Evolutionary conservation across 352 stramenopile genomes (phyloP).

Genomic region (Pythium utonaiense): DNA sequence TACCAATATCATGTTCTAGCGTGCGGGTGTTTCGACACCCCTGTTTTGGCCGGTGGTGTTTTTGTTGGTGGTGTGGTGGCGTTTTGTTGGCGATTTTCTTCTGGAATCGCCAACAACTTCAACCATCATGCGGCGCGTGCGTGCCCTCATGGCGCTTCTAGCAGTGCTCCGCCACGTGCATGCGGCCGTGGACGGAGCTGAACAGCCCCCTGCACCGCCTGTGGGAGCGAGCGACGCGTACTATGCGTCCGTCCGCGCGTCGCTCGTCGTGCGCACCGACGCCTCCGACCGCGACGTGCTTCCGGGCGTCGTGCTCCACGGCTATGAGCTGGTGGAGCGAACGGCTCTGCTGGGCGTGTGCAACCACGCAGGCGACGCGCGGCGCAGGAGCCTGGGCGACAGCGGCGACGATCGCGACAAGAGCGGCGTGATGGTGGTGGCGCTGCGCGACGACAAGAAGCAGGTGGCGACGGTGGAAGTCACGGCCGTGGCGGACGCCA

Average conservation of each 20-base stretch:
- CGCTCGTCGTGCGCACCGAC: not conserved
- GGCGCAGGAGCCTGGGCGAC: not conserved
- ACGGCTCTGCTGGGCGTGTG: not conserved
- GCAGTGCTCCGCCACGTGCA: not conserved
- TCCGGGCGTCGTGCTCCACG: not conserved
- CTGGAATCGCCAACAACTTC: conserved; percentile 9
- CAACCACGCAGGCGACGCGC: no score
- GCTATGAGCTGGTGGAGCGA: not conserved
- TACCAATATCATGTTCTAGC: conserved; percentile 9
- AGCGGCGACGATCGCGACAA: not conserved
- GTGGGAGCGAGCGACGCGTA: not conserved
- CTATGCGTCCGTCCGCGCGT: not conserved
- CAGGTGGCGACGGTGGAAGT: conserved; percentile 2
- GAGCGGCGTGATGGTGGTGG: conserved; percentile 2
- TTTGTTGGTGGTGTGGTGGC: no score
- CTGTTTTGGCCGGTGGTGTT: conserved; percentile 3
- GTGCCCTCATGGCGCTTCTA: not conserved
- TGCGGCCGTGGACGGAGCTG: not conserved
- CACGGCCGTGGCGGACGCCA: not conserved
- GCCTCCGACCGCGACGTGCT: not conserved
- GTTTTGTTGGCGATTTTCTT: no score
- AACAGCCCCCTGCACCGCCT: not conserved
- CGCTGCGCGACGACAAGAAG: conserved; percentile 3
- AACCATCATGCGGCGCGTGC: conserved; percentile 1
- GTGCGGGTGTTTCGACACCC: not conserved